Percentiles rank a stretch among this genome's conserved stretches.
Conservation (phyloP, 768 basidiomycete genomes). For the Pisolithus tinctorius region DNA sequence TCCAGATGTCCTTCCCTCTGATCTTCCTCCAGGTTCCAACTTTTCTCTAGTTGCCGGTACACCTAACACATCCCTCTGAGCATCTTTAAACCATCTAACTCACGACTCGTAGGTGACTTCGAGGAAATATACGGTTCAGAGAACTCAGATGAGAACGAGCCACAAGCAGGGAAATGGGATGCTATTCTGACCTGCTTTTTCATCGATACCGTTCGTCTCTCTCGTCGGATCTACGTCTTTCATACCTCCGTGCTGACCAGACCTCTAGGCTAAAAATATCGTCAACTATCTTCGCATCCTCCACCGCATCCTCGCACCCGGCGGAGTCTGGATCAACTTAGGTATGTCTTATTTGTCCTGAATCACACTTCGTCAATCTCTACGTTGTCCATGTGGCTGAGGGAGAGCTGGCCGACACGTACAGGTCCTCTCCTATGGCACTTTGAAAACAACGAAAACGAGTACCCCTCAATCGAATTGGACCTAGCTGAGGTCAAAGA, state of each 20-base stretch:
- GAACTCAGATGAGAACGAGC: conserved; percentile 45
- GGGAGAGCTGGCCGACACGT: too few species aligned
- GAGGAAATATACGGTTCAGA: conserved; percentile 78
- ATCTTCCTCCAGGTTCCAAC: conserved; percentile 40
- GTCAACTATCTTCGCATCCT: conserved; percentile 85
- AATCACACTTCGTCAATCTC: too few species aligned
- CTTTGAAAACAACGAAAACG: conserved; percentile 81
- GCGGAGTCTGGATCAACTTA: conserved; percentile 89
- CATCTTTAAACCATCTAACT: not conserved
- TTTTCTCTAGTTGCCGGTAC: conserved; percentile 85
- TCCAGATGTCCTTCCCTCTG: conserved; percentile 56
- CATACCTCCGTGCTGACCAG: not conserved
- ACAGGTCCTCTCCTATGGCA: conserved; percentile 70
- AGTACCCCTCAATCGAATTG: conserved; percentile 11
- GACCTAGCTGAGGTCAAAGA: not conserved
- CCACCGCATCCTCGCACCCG: conserved; percentile 72
- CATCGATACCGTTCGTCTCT: conserved; percentile 73
- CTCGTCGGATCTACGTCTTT: not conserved
- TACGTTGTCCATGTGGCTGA: too few species aligned
- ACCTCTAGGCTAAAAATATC: conserved; percentile 76
- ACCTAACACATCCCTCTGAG: conserved; percentile 7
- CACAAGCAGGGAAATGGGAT: conserved; percentile 78
- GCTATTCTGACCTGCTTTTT: conserved; percentile 94
- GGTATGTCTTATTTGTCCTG: conserved; percentile 30
- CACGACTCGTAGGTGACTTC: conserved; percentile 61